Evolutionary conservation across 768 basidiomycete genomes (phyloP).

Genomic region (Hypholoma sublateritium): DNA sequence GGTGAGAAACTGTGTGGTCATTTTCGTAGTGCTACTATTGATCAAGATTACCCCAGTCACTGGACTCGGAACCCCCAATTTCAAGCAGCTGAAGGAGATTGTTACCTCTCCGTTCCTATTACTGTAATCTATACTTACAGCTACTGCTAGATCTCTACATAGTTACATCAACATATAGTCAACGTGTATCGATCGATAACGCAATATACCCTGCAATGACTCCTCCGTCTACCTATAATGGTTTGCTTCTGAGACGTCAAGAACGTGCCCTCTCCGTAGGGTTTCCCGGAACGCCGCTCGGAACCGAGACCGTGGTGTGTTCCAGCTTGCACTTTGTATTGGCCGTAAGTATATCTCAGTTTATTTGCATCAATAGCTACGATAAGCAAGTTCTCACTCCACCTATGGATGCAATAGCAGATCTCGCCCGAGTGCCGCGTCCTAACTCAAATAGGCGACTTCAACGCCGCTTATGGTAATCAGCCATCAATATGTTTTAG

Average conservation of each 20-base stretch:
- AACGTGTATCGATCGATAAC: too few relatives aligned
- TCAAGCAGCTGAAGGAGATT: conserved; percentile 41
- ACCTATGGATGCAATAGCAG: background rate
- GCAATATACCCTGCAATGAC: too few relatives aligned
- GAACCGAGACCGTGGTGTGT: background rate
- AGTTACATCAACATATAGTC: too few relatives aligned
- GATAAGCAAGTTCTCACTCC: background rate
- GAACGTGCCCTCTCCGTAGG: background rate
- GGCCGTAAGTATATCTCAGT: too few relatives aligned
- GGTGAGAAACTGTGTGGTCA: conserved; percentile 30
- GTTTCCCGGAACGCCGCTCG: background rate
- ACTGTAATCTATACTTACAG: background rate
- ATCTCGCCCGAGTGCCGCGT: background rate
- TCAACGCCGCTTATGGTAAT: background rate
- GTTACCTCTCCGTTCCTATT: conserved; percentile 18
- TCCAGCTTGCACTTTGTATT: too few relatives aligned
- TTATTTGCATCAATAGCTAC: background rate
- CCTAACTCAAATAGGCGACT: background rate
- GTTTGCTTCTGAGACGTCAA: too few relatives aligned
- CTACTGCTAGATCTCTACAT: too few relatives aligned
- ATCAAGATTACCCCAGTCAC: conserved; percentile 40
- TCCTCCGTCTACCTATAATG: too few relatives aligned
- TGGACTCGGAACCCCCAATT: conserved; percentile 56
- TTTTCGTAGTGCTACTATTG: background rate
- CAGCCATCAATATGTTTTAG: background rate